Percentiles rank a stretch among this genome's conserved stretches.
These are phyloP conservation scores for Sphenostylis stenocarpa DNA, from an alignment of 306 rosid species.

Conservation along the genomic window DNA sequence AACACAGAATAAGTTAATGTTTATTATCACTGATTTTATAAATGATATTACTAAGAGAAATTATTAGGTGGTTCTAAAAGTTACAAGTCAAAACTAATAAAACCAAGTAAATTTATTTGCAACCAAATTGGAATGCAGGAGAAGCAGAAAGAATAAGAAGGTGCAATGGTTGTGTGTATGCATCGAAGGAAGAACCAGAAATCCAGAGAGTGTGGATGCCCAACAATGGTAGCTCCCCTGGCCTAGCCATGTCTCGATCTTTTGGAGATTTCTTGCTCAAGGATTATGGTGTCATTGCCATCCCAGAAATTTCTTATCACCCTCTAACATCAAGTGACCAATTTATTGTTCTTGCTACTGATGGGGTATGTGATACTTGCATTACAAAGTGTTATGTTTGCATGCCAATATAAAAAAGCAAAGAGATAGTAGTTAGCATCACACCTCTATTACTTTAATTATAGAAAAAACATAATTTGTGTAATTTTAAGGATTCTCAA, in stretches of 20 bases:
- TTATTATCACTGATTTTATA: too few species aligned
- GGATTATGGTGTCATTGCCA: conserved; percentile 64
- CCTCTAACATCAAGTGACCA: conserved; percentile 48
- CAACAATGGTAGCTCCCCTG: conserved; percentile 43
- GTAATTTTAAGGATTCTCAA: too few species aligned
- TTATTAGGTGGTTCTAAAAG: too few species aligned
- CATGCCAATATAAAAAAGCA: not conserved
- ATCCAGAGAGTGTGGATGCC: conserved; percentile 74
- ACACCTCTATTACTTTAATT: too few species aligned
- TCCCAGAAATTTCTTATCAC: conserved; percentile 55
- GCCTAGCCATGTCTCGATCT: conserved; percentile 85
- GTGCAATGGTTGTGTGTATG: conserved; percentile 61
- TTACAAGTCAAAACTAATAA: not conserved
- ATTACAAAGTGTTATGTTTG: not conserved
- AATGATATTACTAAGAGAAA: too few species aligned
- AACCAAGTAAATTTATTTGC: not conserved
- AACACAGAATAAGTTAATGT: too few species aligned
- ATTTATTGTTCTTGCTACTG: conserved; percentile 67
- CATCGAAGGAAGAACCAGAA: conserved; percentile 58
- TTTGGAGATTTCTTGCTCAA: conserved; percentile 81
- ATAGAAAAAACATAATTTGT: too few species aligned
- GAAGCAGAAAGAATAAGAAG: conserved; percentile 65
- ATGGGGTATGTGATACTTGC: conserved; percentile 50
- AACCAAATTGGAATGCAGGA: conserved; percentile 32
- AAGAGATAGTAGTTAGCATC: not conserved